phyloP scores from a whole-genome alignment of 805 yeast genomes.

The Candida alai region DNA sequence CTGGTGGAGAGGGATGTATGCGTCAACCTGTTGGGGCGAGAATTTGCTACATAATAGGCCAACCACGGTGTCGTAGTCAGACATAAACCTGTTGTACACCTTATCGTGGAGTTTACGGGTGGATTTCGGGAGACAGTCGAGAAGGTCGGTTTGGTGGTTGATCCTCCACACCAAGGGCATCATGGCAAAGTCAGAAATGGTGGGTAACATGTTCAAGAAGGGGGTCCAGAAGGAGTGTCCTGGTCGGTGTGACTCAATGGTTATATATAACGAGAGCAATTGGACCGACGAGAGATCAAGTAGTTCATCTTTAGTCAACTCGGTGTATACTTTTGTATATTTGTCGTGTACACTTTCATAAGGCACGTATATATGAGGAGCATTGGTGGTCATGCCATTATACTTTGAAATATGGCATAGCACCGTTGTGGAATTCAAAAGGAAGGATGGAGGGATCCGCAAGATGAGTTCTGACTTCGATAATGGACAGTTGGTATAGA shows the following conservation, averaged over 20 bases:
- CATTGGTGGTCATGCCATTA: slow-evolving; percentile 25
- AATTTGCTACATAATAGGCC: slow-evolving; percentile 13
- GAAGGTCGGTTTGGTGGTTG: slow-evolving; percentile 21
- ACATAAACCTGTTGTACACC: slow-evolving; percentile 39
- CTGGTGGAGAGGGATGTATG: slow-evolving; percentile 15
- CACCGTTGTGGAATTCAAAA: slow-evolving; percentile 56
- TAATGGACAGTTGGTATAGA: slow-evolving; percentile 43
- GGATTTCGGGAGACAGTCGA: slow-evolving; percentile 42
- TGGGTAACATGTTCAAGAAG: slow-evolving; percentile 64
- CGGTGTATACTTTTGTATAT: slow-evolving; percentile 28
- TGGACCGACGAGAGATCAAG: slow-evolving; percentile 55
- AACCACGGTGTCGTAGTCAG: slow-evolving; percentile 42
- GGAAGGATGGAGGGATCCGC: slow-evolving; percentile 52
- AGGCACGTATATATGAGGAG: slow-evolving; percentile 23
- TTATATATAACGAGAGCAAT: slow-evolving; percentile 47
- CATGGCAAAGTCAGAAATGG: slow-evolving; percentile 43
- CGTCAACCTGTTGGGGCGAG: not conserved
- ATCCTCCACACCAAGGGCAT: slow-evolving; percentile 67
- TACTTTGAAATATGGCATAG: slow-evolving; percentile 39
- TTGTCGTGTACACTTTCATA: slow-evolving; percentile 14
- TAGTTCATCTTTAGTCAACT: slow-evolving; percentile 30
- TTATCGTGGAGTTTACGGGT: slow-evolving; percentile 36
- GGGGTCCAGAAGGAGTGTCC: slow-evolving; percentile 60
- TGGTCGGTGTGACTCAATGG: slow-evolving; percentile 40
- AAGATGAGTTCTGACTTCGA: slow-evolving; percentile 42